Evolutionary conservation across 1,284 basidiomycete genomes (phyloP).

Genomic region (Mixia osmundae): DNA sequence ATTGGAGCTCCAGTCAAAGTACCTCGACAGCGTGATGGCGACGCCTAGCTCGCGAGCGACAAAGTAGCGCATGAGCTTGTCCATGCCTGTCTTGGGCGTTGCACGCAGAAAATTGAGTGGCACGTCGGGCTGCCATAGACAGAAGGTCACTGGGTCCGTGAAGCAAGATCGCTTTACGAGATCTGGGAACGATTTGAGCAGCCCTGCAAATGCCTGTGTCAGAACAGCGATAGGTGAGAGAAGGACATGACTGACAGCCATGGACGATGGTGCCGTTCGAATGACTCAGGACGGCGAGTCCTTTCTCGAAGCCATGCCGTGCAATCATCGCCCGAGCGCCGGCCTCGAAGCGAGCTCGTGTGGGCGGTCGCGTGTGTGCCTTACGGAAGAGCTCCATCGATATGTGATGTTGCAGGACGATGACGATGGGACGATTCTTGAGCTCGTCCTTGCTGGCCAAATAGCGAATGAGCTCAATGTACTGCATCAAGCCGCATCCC

Average conservation of each 20-base stretch:
- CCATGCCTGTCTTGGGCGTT: constrained; percentile 35
- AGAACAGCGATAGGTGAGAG: no score
- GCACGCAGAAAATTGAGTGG: constrained; percentile 71
- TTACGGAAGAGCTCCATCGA: constrained; percentile 60
- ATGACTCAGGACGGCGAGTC: constrained; percentile 52
- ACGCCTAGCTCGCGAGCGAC: constrained; percentile 63
- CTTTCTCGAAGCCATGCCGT: constrained; percentile 35
- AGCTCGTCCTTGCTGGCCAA: constrained; percentile 23
- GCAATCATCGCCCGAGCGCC: constrained; percentile 36
- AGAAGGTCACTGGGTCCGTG: constrained; percentile 60
- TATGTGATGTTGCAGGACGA: constrained; percentile 60
- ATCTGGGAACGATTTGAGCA: constrained; percentile 49
- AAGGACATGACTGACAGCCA: no score
- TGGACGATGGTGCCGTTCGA: constrained; percentile 48
- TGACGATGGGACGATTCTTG: constrained; percentile 44
- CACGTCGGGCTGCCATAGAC: constrained; percentile 32
- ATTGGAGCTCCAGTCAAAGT: constrained; percentile 43
- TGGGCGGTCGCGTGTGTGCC: constrained; percentile 43
- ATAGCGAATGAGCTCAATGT: constrained; percentile 23
- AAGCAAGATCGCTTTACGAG: constrained; percentile 53
- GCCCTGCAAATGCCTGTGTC: no score
- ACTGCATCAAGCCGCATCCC: constrained; percentile 30
- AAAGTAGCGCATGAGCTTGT: constrained; percentile 53
- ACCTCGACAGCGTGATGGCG: constrained; percentile 54
- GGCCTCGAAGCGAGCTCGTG: constrained; percentile 34